Conservation (phyloP, 2,329 filamentous ascomycete species). For the Aspergillus nomiae region DNA sequence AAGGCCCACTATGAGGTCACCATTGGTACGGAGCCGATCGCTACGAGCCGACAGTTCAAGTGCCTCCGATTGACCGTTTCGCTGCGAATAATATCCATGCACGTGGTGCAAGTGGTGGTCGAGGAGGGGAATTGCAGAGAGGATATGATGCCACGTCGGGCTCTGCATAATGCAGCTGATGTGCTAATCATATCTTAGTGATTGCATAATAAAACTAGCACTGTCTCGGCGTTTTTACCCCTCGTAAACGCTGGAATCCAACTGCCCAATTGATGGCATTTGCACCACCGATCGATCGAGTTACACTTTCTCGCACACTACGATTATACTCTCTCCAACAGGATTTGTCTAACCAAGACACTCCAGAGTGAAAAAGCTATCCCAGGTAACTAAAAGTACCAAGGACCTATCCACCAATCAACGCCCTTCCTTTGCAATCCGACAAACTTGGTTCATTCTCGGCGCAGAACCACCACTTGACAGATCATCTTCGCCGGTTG, state of each 20-base stretch:
- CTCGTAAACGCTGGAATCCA: not conserved
- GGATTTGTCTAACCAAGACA: not conserved
- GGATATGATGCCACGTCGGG: not conserved
- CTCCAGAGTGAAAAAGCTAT: not conserved
- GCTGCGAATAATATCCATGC: not conserved
- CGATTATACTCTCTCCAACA: not conserved
- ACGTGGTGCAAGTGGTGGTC: not conserved
- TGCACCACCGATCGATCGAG: not conserved
- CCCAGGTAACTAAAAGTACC: not conserved
- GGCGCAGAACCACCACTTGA: not conserved
- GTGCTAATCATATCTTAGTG: not conserved
- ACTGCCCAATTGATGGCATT: not conserved
- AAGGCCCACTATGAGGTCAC: not conserved
- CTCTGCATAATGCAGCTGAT: not conserved
- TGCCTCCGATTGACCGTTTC: not conserved
- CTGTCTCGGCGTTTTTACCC: not conserved
- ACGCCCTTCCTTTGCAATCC: not conserved
- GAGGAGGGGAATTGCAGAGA: not conserved
- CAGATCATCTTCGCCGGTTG: not conserved
- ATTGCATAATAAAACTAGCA: not conserved
- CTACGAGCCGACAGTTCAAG: not conserved
- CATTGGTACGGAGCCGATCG: not conserved
- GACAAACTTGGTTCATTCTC: not conserved
- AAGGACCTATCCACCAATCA: not conserved
- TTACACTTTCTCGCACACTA: not conserved